Base-by-base conservation (phyloP, 2,329 filamentous ascomycete species). In the Colletotrichum camelliae region DNA sequence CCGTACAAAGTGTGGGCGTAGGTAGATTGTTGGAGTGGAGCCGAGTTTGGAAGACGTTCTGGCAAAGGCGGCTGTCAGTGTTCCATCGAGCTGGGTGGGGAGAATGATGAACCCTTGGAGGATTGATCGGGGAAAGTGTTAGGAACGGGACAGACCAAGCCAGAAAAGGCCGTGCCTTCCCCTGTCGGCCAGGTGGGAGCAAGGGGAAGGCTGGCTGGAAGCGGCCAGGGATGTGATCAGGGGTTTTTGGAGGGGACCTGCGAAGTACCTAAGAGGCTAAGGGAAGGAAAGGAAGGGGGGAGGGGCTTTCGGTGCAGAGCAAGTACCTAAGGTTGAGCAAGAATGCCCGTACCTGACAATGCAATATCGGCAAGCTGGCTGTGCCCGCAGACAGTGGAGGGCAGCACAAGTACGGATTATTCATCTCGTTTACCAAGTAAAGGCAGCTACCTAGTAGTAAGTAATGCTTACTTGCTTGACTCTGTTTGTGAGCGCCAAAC, bases 161-260 rank as follows among this genome's bases (percentile, higher is more conserved):
- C 64, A 68, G 57, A 73, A 73, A n/a, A 57, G 64, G 70, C 58
- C 37, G 64, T 62, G 48, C 64, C 24, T 60, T 68, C 70, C 58
- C 73, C 35, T 75, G 73, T 60, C 27, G 64, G 58, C 70, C 73
- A 73, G 73, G 73, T 73, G 39, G 64, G 58, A 73, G 64, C 73
- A 75, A 75, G 64, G 73, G 70, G 60, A 29, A 73, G 39, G 70
- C 64, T 37, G 73, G 73, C 73, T 75, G 43, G 70, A 75, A 73
- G 73, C 43, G 48, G 70, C 73, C 58, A 64, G 64, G 73, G 57
- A 37, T 29, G n/a, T 62, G 57, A 55, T 58, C 57, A 52, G 33
- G 21, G 18, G n/a, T 35, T 39, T 39, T 33, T 18, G 55, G 37
- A 69, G 52, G 55, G 67, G 27, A 58, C 58, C 24, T 27, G 24